These are phyloP conservation scores for Plasmopara viticola DNA, from an alignment of 352 stramenopile genomes.

Conservation along the genomic window DNA sequence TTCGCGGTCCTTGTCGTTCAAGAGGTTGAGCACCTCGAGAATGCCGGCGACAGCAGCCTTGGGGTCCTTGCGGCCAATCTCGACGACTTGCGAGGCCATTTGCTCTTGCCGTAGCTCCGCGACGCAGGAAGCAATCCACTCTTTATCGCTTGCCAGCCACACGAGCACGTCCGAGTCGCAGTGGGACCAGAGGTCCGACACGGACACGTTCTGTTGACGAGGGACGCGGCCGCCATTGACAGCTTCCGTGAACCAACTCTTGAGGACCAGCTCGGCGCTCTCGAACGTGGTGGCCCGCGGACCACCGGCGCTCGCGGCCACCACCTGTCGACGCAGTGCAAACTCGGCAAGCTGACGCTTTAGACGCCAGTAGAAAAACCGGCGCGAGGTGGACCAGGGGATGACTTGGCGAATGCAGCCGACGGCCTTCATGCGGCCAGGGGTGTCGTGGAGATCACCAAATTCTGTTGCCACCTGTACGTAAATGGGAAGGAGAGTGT, in stretches of 20 bases:
- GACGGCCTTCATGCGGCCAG: conserved; percentile 99
- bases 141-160: conserved; percentile 74
- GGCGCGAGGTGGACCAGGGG: conserved; percentile 91
- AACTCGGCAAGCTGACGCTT: conserved; percentile 97
- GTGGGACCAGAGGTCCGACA: conserved; percentile 55
- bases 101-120: conserved; percentile 52
- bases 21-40: conserved; percentile 74
- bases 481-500: conserved; percentile 94
- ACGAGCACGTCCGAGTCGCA: conserved; percentile 77
- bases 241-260: conserved; percentile 77
- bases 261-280: conserved; percentile 50
- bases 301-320: conserved; percentile 29
- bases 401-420: conserved; percentile 96
- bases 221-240: conserved; percentile 70
- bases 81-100: conserved; percentile 68
- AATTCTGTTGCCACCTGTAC: conserved; percentile 98
- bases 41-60: conserved; percentile 82
- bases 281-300: conserved; percentile 39
- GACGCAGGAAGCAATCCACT: conserved; percentile 65
- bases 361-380: conserved; percentile 99
- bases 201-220: conserved; percentile 52
- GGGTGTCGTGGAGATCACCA: conserved; percentile 99
- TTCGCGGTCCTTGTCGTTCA: conserved; percentile 81
- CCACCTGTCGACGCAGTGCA: conserved; percentile 66
- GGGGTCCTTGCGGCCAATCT: conserved; percentile 67